Base-by-base conservation (phyloP, 1,284 basidiomycete genomes). In the Cutaneotrichosporon sp. region DNA sequence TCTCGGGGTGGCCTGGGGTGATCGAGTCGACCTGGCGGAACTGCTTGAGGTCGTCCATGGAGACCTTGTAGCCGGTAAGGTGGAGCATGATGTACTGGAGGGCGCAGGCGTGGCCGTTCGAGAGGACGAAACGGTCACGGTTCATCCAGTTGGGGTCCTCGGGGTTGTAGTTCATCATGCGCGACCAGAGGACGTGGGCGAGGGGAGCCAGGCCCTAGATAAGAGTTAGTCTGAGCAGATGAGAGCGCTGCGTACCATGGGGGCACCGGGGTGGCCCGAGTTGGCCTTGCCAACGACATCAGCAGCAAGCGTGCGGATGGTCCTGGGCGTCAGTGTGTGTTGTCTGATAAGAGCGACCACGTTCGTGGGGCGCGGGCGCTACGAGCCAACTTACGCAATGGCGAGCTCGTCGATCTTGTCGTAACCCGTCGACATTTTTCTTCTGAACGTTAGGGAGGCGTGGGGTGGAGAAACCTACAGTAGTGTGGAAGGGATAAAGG, bases 1-100 rank as follows among this genome's bases (percentile, higher is more conserved):
- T 79, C 76, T 97, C 92, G 35, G 91, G 91, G 79, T 96, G 91
- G 67, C 92, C 92, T 39, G 90, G 90, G 45, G 90, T 93, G 70
- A 84, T 79, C 35, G 90, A 93, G 71, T 84, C 86, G 54, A 97
- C 71, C 76, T 96, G 91, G 65, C 75, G 68, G 70, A 76, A 77
- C 21, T 57, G 35, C 70, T 77, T 74, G 47, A 77, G 66, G 67
- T 77, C 75, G 45, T 77, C 72, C 68, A 77, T 68, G 26, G 70
- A 68, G 88, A 81, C 58, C 60, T 75, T 73, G 74, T 73, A 77
- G 40, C 75, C 75, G 20, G 67, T 54, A 30, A 77, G 69, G 66
- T 77, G 76, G 52, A 77, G 72, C 59, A 77, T 64, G 59, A 76
- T 70, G 70, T 77, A 77, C 58, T 77, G 75, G 46, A 77, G 67